These are phyloP conservation scores for Murraya koenigii DNA, from an alignment of 345 rosid species.

Conservation along the genomic window DNA sequence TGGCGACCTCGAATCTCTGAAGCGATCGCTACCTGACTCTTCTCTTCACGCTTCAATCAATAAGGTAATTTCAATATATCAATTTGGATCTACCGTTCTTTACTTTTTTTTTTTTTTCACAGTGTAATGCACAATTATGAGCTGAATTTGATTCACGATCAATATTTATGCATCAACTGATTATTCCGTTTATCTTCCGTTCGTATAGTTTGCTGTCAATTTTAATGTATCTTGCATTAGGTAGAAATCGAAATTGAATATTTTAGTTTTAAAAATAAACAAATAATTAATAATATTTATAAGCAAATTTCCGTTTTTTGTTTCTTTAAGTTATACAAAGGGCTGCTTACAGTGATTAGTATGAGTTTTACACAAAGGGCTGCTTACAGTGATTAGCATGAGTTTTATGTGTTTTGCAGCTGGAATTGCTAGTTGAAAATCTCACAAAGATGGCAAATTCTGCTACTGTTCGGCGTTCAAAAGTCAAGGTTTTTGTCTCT, in stretches of 20 bases:
- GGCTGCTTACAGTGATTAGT: background rate
- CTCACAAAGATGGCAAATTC: conserved; percentile 50
- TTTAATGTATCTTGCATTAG: background rate
- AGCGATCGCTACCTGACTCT: conserved; percentile 53
- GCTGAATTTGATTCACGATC: background rate
- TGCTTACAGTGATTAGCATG: background rate
- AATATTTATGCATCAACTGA: background rate
- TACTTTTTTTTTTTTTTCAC: background rate
- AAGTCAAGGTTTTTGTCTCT: conserved; percentile 59
- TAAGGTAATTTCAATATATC: conserved; percentile 37
- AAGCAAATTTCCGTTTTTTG: background rate
- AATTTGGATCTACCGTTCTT: background rate
- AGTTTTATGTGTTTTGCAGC: conserved; percentile 32
- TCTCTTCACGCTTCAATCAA: conserved; percentile 48
- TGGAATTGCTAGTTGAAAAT: conserved; percentile 53
- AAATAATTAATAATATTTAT: background rate
- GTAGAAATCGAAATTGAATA: background rate
- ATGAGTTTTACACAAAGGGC: background rate
- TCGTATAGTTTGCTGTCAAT: background rate
- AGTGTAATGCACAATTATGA: background rate
- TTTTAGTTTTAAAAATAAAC: background rate
- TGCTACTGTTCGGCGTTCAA: conserved; percentile 57
- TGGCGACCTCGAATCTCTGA: conserved; percentile 57
- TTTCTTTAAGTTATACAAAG: background rate
- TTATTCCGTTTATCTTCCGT: background rate